Conservation (phyloP, 2,329 filamentous ascomycete species). For the Colletotrichum higginsianum region DNA sequence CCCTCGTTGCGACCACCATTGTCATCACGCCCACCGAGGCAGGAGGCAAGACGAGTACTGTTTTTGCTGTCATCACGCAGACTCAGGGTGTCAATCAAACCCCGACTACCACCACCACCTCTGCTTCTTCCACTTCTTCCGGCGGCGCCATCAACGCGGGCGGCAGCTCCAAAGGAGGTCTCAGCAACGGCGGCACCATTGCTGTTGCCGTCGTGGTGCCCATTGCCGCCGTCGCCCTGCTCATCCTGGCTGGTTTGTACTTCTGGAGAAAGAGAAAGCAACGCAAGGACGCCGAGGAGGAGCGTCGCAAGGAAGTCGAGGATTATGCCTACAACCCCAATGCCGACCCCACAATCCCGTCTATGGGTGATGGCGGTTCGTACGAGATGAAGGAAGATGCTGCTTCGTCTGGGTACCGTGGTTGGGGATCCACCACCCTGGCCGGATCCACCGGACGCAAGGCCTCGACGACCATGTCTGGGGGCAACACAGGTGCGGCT, state of each 20-base stretch:
- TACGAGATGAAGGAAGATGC: slow-evolving; percentile 85
- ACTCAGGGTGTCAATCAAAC: slow-evolving; percentile 19
- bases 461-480: slow-evolving; percentile 90
- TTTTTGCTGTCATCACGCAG: slow-evolving; percentile 46
- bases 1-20: slow-evolving; percentile 22
- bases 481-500: slow-evolving; percentile 74
- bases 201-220: slow-evolving; percentile 95
- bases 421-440: slow-evolving; percentile 88
- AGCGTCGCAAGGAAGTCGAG: slow-evolving; percentile 94
- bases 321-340: slow-evolving; percentile 99
- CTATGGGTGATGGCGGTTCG: slow-evolving; percentile 66
- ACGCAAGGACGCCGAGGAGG: slow-evolving; percentile 86
- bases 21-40: slow-evolving; percentile 32
- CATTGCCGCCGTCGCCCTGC: slow-evolving; percentile 86
- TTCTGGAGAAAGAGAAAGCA: slow-evolving; percentile 93
- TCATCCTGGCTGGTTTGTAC: slow-evolving; percentile 83
- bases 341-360: slow-evolving; percentile 83
- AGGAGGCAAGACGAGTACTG: slow-evolving; percentile 44
- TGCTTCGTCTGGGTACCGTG: slow-evolving; percentile 83
- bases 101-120: slow-evolving; percentile 43
- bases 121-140: slow-evolving; percentile 50
- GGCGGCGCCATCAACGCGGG: slow-evolving; percentile 48
- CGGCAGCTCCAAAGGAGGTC: slow-evolving; percentile 56
- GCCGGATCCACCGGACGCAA: slow-evolving; percentile 82
- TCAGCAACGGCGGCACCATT: slow-evolving; percentile 79